These are phyloP conservation scores for Colletotrichum tropicicola DNA, from an alignment of 2,329 filamentous ascomycete genomes.

Conservation along the genomic window DNA sequence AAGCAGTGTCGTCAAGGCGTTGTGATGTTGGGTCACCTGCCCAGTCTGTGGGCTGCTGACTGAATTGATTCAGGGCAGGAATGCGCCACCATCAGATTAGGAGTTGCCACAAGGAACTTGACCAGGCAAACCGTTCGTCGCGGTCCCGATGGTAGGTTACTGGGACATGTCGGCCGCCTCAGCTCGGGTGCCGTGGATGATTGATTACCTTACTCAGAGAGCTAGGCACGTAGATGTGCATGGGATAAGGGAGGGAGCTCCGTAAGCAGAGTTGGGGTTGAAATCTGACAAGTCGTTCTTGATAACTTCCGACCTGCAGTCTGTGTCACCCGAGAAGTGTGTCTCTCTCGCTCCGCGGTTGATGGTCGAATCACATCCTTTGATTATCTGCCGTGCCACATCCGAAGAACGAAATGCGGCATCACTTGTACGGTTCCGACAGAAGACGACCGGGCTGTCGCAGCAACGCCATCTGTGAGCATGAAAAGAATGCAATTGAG, in stretches of 20 bases:
- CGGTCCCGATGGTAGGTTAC: not conserved
- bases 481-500: not conserved
- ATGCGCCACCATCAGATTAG: not conserved
- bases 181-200: not conserved
- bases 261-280: not conserved
- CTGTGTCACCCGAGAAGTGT: constrained; percentile 4
- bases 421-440: not conserved
- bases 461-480: not conserved
- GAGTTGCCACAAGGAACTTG: not conserved
- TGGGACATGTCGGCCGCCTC: not conserved
- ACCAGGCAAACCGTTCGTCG: not conserved
- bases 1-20: not conserved
- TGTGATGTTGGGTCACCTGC: not conserved
- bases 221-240: not conserved
- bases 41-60: not conserved
- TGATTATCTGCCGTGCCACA: not conserved
- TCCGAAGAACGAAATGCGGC: not conserved
- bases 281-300: constrained; percentile 11
- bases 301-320: not conserved
- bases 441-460: not conserved
- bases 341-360: not conserved
- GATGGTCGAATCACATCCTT: not conserved
- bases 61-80: not conserved
- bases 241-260: not conserved
- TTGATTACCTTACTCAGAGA: not conserved